Base-by-base conservation (phyloP, 148 eudicot species). In the Nepenthes gracilis region DNA sequence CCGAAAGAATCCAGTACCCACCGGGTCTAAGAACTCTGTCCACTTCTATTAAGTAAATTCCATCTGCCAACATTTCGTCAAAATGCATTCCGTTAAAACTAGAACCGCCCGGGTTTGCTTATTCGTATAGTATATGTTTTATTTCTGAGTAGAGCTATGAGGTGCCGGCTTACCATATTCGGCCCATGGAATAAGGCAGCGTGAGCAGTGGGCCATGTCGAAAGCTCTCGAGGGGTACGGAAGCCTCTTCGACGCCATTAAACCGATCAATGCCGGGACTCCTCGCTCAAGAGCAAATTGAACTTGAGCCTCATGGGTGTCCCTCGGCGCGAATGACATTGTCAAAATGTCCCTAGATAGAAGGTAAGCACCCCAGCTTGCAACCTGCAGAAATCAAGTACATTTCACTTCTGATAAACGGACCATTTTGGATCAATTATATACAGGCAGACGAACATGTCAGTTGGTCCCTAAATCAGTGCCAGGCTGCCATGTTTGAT, bases 1-100 rank as follows among this genome's bases (percentile, higher is more conserved):
- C 98, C 2, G 98, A 93, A 11, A 93, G 98, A 33, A 88, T 79
- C 98, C 98, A 93, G 70, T 88, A 93, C 47, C 98, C 98, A 55
- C 95, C 96, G 0, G 98, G 96, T 3, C 98, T 79, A 36, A 93
- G 90, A 33, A 93, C 82, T 9, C 98, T 88, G 73, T 93, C 86
- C 57, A 93, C 64, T 77, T 93, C 98, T 71, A 88, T 75, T 61
- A 93, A 96, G 80, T 88, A 93, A 54, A 88, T 43, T 61, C 98
- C 98, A 78, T 96, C 98, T 92, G 10, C 6, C 35, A 34, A 59
- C 48, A 36, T 53, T 37, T 60, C 33, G 40, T 15, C 35, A 61
- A 36, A 11, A 35, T 34, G 60, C 60, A 11, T 9, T 23, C 23
- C 23, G 23, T 23, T 23, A 23, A 23, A 23, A 23, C 23, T 23